Evolutionary conservation across 306 rosid species (phyloP).

Genomic region (Pterocarpus santalinus): DNA sequence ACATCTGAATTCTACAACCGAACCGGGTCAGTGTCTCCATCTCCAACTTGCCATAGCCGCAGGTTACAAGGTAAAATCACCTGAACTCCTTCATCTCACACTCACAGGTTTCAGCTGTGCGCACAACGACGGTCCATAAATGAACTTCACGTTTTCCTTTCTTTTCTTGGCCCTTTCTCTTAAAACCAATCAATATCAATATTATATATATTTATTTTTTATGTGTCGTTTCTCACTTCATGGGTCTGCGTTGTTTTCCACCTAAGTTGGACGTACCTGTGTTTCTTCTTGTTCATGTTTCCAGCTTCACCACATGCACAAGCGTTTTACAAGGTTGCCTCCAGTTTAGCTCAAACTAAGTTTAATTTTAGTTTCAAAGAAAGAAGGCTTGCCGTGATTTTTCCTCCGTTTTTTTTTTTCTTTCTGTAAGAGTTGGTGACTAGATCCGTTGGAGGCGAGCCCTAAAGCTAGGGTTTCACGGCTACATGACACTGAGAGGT

Average conservation of each 20-base stretch:
- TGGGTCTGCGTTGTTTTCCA: conserved; percentile 27
- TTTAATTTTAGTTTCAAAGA: conserved; percentile 6
- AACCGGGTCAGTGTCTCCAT: background rate
- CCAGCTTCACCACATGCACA: background rate
- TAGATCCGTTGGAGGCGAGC: conserved; percentile 40
- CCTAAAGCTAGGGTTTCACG: conserved; percentile 55
- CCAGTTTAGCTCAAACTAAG: background rate
- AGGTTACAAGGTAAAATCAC: conserved; percentile 4
- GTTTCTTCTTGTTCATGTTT: conserved; percentile 6
- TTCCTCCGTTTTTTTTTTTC: too few relatives aligned
- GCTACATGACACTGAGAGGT: background rate
- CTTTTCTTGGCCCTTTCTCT: conserved; percentile 17
- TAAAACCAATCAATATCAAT: background rate
- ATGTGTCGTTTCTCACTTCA: conserved; percentile 21
- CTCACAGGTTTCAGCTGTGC: conserved; percentile 9
- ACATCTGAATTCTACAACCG: conserved; percentile 6
- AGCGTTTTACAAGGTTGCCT: background rate
- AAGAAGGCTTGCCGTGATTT: background rate
- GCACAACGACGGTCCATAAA: background rate
- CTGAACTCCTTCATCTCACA: background rate
- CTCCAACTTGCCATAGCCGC: conserved; percentile 39
- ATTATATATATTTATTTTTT: background rate
- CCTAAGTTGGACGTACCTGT: background rate
- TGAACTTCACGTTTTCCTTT: conserved; percentile 32
- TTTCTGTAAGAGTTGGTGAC: background rate